Conservation (phyloP, 2,329 filamentous ascomycete genomes). For the Corinectria fuckeliana region DNA sequence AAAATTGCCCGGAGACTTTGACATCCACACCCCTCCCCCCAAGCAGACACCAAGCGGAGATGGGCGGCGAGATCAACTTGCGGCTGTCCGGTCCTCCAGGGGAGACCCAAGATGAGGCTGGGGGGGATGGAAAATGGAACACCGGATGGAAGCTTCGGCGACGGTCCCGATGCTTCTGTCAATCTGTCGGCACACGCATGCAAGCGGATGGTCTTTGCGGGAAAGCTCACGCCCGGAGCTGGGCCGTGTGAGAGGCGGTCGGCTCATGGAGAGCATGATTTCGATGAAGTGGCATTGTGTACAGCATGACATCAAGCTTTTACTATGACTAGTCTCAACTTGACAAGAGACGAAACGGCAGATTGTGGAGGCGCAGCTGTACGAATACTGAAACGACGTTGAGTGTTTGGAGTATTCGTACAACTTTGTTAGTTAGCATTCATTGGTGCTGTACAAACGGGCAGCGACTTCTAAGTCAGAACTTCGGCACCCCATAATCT, state of each 20-base stretch:
- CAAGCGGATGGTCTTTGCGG: constrained; percentile 22
- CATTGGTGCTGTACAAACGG: neutral
- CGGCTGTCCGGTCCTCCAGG: too few species aligned
- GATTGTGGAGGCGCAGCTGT: neutral
- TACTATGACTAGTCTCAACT: constrained; percentile 8
- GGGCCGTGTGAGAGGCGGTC: constrained; percentile 33
- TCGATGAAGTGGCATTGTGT: constrained; percentile 24
- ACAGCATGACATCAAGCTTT: constrained; percentile 19
- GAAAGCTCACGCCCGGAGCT: constrained; percentile 30
- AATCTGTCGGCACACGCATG: constrained; percentile 24
- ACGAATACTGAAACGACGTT: neutral
- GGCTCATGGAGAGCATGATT: constrained; percentile 33
- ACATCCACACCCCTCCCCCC: constrained; percentile 18
- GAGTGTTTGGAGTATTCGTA: neutral
- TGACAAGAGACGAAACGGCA: neutral
- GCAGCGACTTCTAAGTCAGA: neutral
- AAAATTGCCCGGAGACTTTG: too few species aligned
- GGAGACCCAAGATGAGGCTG: neutral
- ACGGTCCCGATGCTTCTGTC: constrained; percentile 22
- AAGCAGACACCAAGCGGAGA: constrained; percentile 1
- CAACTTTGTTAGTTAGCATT: too few species aligned
- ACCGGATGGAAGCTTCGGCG: neutral
- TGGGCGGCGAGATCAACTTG: too few species aligned
- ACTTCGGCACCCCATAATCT: neutral
- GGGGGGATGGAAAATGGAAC: constrained; percentile 3